Conservation (phyloP, 2,329 filamentous ascomycete species). For the Diaporthe sp. region DNA sequence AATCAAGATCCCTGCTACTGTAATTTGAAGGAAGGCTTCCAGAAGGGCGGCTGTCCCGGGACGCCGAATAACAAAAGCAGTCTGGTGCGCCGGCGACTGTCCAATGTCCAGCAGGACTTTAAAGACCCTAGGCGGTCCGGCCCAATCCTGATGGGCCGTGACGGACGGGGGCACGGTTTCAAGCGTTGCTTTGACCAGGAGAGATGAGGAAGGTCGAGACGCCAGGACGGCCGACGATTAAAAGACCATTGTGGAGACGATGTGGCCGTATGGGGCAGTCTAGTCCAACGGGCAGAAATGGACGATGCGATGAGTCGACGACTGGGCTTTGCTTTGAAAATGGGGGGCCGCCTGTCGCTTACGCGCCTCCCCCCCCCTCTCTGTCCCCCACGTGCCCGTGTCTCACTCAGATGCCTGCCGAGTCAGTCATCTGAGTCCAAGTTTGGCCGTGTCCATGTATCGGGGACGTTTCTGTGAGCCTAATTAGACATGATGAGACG, state of each 20-base stretch:
- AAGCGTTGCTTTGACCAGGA: background rate
- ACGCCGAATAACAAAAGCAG: background rate
- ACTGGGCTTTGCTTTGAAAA: background rate
- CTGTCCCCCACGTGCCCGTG: conserved; percentile 12
- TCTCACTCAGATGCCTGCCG: conserved; percentile 25
- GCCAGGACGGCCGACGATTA: background rate
- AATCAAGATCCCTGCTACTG: conserved; percentile 14
- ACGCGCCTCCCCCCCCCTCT: background rate
- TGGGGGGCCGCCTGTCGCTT: background rate
- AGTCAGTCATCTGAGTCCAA: conserved; percentile 11
- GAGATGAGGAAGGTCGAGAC: conserved; percentile 28
- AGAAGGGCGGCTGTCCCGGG: conserved; percentile 35
- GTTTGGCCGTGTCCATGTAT: background rate
- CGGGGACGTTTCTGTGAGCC: conserved; percentile 7
- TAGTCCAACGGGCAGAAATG: background rate
- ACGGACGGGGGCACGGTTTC: background rate
- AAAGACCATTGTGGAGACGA: conserved; percentile 20
- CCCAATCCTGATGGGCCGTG: background rate
- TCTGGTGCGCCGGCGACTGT: background rate
- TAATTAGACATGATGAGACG: conserved; percentile 12
- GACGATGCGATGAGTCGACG: background rate
- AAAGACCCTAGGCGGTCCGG: background rate
- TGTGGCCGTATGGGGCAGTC: background rate
- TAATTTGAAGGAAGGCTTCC: conserved; percentile 21
- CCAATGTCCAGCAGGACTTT: background rate